Evolutionary conservation across 306 rosid species (phyloP).

Genomic region (Vigna unguiculata): DNA sequence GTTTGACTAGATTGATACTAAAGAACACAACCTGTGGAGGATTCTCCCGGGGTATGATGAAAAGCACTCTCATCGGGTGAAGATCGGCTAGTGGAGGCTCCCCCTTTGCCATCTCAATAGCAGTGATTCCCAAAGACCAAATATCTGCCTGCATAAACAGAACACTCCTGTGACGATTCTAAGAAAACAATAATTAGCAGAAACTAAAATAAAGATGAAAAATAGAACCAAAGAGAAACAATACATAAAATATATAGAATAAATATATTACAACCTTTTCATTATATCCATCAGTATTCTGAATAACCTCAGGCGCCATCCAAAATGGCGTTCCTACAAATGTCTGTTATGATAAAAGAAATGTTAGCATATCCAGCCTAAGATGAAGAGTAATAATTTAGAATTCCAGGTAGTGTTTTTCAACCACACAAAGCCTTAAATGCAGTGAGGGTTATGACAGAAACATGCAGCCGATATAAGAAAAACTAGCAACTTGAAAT

Average conservation of each 20-base stretch:
- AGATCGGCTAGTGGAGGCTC: conserved; percentile 99
- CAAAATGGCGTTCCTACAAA: conserved; percentile 99
- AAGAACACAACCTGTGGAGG: conserved; percentile 86
- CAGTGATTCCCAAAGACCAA: conserved; percentile 98
- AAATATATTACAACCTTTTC: conserved; percentile 76
- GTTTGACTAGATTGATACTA: conserved; percentile 20
- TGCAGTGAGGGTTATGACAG: conserved; percentile 10
- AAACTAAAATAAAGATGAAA: conserved; percentile 33
- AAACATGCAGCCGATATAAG: conserved; percentile 14
- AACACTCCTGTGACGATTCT: conserved; percentile 45
- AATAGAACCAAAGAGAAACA: conserved; percentile 32
- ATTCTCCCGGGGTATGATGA: conserved; percentile 95
- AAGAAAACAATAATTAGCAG: conserved; percentile 6
- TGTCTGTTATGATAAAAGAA: conserved; percentile 74
- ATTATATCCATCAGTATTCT: conserved; percentile 93
- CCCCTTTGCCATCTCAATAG: conserved; percentile 99
- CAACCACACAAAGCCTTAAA: conserved; percentile 7
- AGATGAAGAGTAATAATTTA: conserved; percentile 16
- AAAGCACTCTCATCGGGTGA: conserved; percentile 99
- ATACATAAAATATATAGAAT: conserved; percentile 28
- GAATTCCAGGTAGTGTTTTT: conserved; percentile 2
- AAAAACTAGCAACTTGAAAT: conserved; percentile 1
- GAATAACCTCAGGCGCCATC: conserved; percentile 99
- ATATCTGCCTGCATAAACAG: conserved; percentile 89
- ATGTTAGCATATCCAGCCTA: conserved; percentile 55